A percentile compares a stretch with the other conserved stretches of the same genome.
Conservation (phyloP, 2,329 filamentous ascomycete genomes). For the Aspergillus puulaauensis region DNA sequence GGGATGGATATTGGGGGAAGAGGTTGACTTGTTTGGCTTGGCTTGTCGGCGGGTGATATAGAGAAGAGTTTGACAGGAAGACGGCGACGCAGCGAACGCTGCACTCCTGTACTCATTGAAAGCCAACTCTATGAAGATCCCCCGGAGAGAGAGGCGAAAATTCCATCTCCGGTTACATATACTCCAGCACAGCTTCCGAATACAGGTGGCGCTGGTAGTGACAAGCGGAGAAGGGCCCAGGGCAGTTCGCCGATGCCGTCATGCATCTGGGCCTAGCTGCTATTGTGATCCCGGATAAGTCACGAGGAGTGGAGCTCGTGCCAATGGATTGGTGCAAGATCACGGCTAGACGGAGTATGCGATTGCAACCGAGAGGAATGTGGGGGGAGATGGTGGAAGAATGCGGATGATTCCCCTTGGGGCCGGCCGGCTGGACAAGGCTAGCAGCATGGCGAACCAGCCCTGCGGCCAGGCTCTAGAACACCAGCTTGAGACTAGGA, state of each 20-base stretch:
- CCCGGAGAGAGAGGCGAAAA: background rate
- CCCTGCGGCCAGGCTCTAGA: background rate
- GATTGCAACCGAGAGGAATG: constrained; percentile 19
- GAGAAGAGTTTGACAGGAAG: background rate
- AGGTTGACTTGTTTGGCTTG: constrained; percentile 3
- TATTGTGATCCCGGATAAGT: constrained; percentile 1
- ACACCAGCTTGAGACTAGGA: background rate
- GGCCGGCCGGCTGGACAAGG: background rate
- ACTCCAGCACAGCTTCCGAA: background rate
- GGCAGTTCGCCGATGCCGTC: constrained; percentile 18
- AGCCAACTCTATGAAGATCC: background rate
- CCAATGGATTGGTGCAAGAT: background rate
- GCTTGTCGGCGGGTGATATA: constrained; percentile 4
- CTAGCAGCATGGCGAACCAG: background rate
- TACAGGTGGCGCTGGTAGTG: background rate
- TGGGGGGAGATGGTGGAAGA: constrained; percentile 13
- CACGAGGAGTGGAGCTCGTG: background rate
- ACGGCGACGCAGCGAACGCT: constrained; percentile 4
- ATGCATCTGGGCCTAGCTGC: constrained; percentile 9
- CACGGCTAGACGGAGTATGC: background rate
- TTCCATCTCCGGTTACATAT: constrained; percentile 1
- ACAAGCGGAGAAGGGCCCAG: background rate
- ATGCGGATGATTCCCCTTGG: constrained; percentile 9
- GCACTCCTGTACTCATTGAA: constrained; percentile 3
- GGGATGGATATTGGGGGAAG: too few relatives aligned